Evolutionary conservation across 805 yeast genomes (phyloP).

Genomic region (Sungouiozyma ichnusensis): DNA sequence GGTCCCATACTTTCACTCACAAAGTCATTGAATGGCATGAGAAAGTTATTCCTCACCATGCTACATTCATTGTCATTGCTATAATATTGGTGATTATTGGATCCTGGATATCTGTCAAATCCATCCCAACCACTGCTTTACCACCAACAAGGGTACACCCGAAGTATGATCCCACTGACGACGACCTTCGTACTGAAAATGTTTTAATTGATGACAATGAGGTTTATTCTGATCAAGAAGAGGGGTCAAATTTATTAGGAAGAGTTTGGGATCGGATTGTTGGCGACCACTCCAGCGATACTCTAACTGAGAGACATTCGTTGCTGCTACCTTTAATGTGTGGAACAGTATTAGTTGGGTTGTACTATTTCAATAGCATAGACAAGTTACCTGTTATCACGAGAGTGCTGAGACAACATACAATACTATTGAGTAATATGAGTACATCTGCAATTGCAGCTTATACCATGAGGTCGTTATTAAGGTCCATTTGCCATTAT

Average conservation of each 20-base stretch:
- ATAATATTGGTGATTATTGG: slow-evolving; percentile 28
- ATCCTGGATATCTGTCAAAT: slow-evolving; percentile 26
- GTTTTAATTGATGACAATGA: slow-evolving; percentile 13
- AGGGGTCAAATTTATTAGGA: slow-evolving; percentile 6
- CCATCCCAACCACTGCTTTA: slow-evolving; percentile 22
- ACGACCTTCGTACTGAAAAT: slow-evolving; percentile 21
- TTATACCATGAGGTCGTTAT: not conserved
- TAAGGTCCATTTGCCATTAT: not conserved
- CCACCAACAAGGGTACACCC: slow-evolving; percentile 31
- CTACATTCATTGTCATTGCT: slow-evolving; percentile 11
- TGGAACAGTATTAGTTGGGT: slow-evolving; percentile 18
- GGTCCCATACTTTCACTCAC: not conserved
- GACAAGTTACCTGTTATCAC: not conserved
- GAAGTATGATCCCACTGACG: slow-evolving; percentile 34
- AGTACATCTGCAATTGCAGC: slow-evolving; percentile 1
- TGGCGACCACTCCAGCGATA: not conserved
- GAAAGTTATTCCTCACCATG: not conserved
- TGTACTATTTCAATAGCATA: slow-evolving; percentile 25
- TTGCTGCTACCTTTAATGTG: not conserved
- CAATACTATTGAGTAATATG: not conserved
- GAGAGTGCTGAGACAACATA: not conserved
- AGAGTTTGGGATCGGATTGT: not conserved
- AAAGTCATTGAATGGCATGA: slow-evolving; percentile 1
- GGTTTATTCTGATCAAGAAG: not conserved
- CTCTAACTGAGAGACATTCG: slow-evolving; percentile 1